Evolutionary conservation across 768 basidiomycete species (phyloP).

Genomic region (Pulveroboletus frians): DNA sequence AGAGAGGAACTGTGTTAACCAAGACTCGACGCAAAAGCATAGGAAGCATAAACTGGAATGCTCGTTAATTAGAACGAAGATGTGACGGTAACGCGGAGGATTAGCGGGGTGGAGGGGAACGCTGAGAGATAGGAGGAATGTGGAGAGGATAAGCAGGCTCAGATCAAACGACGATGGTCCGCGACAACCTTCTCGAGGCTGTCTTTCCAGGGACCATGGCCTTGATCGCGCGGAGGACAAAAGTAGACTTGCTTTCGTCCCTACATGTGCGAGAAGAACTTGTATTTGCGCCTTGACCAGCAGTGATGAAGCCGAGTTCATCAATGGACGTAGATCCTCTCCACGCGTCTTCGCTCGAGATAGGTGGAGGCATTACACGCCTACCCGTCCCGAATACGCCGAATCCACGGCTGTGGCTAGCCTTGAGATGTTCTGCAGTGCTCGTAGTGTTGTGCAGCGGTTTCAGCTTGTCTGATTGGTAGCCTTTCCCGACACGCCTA

Average conservation of each 20-base stretch:
- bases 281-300: conserved; percentile 24
- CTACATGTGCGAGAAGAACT: conserved; percentile 29
- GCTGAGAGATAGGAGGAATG: neutral
- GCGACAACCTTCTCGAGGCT: conserved; percentile 46
- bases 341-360: conserved; percentile 59
- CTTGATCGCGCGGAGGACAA: conserved; percentile 69
- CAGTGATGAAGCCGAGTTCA: conserved; percentile 56
- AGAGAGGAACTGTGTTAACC: conserved; percentile 2
- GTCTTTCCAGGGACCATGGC: conserved; percentile 68
- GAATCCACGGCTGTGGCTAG: conserved; percentile 21
- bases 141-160: neutral
- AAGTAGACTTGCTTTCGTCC: conserved; percentile 45
- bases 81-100: neutral
- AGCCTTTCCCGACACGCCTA: conserved; percentile 74
- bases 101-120: neutral
- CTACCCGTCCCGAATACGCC: conserved; percentile 33
- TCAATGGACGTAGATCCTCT: conserved; percentile 49
- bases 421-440: conserved; percentile 18
- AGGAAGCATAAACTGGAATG: conserved; percentile 7
- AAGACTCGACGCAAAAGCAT: conserved; percentile 11
- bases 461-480: conserved; percentile 63
- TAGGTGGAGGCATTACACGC: conserved; percentile 63
- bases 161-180: conserved; percentile 27
- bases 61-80: conserved; percentile 22
- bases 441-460: conserved; percentile 34